Evolutionary conservation across 225 moss, liverwort and hornwort species (phyloP).

Genomic region (Climacium dendroides): DNA sequence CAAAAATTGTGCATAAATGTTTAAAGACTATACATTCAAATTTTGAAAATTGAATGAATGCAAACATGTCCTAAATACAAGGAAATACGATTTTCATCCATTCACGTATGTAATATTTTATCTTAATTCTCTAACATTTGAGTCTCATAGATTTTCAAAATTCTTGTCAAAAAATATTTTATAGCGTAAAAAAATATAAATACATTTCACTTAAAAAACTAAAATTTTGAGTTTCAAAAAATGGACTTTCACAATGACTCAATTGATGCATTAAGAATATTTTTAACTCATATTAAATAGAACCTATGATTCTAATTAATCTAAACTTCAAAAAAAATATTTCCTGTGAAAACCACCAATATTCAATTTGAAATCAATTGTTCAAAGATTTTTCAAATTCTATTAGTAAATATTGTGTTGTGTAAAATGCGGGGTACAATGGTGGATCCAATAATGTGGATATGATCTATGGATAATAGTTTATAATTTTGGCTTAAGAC

Average conservation of each 20-base stretch:
- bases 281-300: background rate
- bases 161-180: background rate
- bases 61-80: background rate
- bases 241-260: background rate
- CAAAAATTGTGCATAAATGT: background rate
- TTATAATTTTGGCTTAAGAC: background rate
- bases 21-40: background rate
- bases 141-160: background rate
- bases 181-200: background rate
- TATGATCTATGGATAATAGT: background rate
- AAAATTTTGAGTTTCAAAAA: too few species aligned
- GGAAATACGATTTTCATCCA: background rate
- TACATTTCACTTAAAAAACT: background rate
- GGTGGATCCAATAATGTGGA: background rate
- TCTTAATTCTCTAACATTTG: background rate
- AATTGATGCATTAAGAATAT: background rate
- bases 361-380: background rate
- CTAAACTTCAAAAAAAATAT: background rate
- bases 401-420: background rate
- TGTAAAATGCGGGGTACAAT: accelerated
- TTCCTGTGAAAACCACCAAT: background rate
- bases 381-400: background rate
- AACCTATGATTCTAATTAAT: background rate
- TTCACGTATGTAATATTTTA: accelerated
- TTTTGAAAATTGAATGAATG: background rate